Base-by-base conservation (phyloP, 2,329 filamentous ascomycete genomes). In the Coniochaeta prunicola region DNA sequence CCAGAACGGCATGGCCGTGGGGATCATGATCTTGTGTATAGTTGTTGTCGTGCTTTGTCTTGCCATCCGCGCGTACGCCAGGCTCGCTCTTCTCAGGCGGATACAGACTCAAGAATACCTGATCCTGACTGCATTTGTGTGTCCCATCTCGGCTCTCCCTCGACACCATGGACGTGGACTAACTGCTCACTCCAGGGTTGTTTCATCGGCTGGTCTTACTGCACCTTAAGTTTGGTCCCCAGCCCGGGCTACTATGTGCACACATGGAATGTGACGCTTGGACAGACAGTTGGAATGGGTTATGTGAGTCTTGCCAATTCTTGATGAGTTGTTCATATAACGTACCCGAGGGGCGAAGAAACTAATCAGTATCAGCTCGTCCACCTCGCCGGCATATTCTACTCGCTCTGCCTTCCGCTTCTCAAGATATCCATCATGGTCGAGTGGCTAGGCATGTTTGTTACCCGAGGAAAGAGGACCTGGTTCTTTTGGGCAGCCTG, bases 361-460 rank as follows among this genome's bases (percentile, higher is more conserved):
- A 36, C 56, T 45, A 48, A 48, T 56, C 31, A 36, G 24, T 13
- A 9, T 48, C 53, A 72, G 65, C 64, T 67, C 21, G 66, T 75
- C 38, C 66, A 73, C 34, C 56, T 74, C 31, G 69, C 67, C 59
- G 71, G 73, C 55, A 63, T 65, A 61, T 70, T 64, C 59, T 77
- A 77, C 60, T 71, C 68, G 0, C 67, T 70, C 34, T 67, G 69
- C 19, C 68, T 77, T 1, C 70, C 73, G 0, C 65, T 75, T 6
- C 60, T 77, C 57, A 78, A 77, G 59, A 67, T 67, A 2, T 71
- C 73, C 13, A 76, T 79, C 53, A 66, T 79, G 13, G 53, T 75
- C 9, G 74, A 79, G 58, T 79, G 77, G 76, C 67, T 65, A n/a
- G 67, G 70, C 7, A 61, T 76, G 5, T 73, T 77, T 50, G 69